Evolutionary conservation across 116 monocot genomes (phyloP).

Genomic region (Posidonia oceanica): DNA sequence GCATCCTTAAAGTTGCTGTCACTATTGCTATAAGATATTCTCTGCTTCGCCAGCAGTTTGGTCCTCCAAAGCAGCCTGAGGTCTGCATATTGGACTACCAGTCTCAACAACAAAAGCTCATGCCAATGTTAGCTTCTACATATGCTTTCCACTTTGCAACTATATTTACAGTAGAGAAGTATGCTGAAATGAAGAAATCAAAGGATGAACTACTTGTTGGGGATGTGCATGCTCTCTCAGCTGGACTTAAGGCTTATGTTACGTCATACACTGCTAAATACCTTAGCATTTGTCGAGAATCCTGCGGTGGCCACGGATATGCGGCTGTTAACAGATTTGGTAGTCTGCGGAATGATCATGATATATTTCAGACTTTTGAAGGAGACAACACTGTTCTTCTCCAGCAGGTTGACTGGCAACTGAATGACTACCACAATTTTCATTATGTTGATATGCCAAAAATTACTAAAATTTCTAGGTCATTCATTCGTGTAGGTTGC

Average conservation of each 20-base stretch:
- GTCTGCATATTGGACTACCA: conserved; percentile 88
- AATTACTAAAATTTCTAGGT: background rate
- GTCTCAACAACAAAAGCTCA: conserved; percentile 91
- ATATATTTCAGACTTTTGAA: conserved; percentile 97
- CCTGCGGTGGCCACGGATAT: conserved; percentile 97
- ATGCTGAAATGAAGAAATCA: conserved; percentile 79
- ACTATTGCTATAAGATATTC: conserved; percentile 84
- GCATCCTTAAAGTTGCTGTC: conserved; percentile 62
- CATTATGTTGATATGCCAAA: background rate
- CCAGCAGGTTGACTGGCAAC: conserved; percentile 50
- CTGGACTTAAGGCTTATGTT: conserved; percentile 83
- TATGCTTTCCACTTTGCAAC: conserved; percentile 95
- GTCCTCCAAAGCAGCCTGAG: conserved; percentile 79
- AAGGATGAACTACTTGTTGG: conserved; percentile 60
- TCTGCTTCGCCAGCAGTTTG: conserved; percentile 91
- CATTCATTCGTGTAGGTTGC: conserved; percentile 57
- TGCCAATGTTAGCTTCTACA: conserved; percentile 91
- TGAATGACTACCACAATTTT: background rate
- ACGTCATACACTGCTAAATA: conserved; percentile 89
- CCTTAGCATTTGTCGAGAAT: conserved; percentile 71
- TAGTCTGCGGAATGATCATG: conserved; percentile 77
- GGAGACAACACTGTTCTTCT: conserved; percentile 97
- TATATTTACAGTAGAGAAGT: conserved; percentile 46
- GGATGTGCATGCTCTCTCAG: conserved; percentile 86
- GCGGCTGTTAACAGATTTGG: conserved; percentile 91